Percentiles rank a stretch among this genome's conserved stretches.
phyloP scores from a whole-genome alignment of 805 yeast species.

The Allodekkera sacchari region DNA sequence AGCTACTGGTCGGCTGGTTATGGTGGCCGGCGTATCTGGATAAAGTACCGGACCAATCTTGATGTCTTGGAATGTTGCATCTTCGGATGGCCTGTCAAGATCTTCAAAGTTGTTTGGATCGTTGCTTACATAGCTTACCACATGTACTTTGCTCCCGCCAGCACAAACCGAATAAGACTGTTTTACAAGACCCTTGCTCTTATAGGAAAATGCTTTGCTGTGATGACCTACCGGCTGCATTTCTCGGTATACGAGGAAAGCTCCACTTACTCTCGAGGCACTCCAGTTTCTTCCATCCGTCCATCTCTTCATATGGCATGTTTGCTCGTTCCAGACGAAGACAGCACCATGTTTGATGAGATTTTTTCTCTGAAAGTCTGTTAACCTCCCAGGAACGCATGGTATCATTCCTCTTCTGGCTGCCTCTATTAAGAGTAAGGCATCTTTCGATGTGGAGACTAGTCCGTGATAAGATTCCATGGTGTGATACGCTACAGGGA shows the following conservation, averaged over 20 bases:
- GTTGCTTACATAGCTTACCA: slow-evolving; percentile 43
- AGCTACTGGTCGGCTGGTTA: no score
- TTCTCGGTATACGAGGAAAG: slow-evolving; percentile 55
- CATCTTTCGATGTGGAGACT: slow-evolving; percentile 50
- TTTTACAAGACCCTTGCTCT: slow-evolving; percentile 50
- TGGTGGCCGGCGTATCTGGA: no score
- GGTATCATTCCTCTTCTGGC: slow-evolving; percentile 49
- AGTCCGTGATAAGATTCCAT: slow-evolving; percentile 60
- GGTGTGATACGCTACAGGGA: no score
- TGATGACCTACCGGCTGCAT: no score
- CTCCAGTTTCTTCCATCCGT: slow-evolving; percentile 72
- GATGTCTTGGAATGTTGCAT: slow-evolving; percentile 26
- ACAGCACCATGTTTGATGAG: slow-evolving; percentile 51
- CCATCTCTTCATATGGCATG: slow-evolving; percentile 69
- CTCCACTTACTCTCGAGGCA: slow-evolving; percentile 61
- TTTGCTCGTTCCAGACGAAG: slow-evolving; percentile 65
- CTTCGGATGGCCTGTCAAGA: slow-evolving; percentile 36
- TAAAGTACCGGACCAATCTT: slow-evolving; percentile 13
- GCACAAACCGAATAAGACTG: slow-evolving; percentile 54
- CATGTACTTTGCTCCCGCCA: slow-evolving; percentile 46
- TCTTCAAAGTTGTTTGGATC: slow-evolving; percentile 4
- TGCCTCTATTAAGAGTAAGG: slow-evolving; percentile 58
- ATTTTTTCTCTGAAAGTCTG: slow-evolving; percentile 41
- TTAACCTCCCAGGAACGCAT: slow-evolving; percentile 48
- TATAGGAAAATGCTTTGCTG: slow-evolving; percentile 27